Conservation (phyloP, 1,139 yeast species). For the Saccharomyces hybrid region DNA sequence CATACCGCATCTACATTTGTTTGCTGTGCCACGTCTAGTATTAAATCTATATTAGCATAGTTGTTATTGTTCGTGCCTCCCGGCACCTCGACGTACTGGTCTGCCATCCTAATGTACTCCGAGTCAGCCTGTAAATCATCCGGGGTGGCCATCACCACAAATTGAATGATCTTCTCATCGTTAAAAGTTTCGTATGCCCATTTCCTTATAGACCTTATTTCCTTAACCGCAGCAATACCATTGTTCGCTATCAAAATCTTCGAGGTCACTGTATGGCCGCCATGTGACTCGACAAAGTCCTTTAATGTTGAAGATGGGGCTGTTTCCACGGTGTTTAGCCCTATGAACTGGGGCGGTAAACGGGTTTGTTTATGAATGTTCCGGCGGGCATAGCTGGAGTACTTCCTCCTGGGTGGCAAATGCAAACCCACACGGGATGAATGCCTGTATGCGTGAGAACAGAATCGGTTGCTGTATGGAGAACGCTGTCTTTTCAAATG, state of each 20-base stretch:
- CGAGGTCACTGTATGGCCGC: constrained; percentile 92
- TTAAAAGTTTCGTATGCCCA: constrained; percentile 99
- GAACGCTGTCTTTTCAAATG: neutral
- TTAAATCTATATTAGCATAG: constrained; percentile 94
- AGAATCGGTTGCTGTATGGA: neutral
- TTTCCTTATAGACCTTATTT: constrained; percentile 91
- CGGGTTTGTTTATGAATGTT: neutral
- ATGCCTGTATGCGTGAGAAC: neutral
- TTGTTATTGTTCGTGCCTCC: constrained; percentile 98
- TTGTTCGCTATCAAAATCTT: constrained; percentile 90
- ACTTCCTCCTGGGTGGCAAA: neutral
- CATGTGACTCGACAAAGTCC: constrained; percentile 76
- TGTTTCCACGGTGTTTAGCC: constrained; percentile 41
- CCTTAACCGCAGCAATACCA: constrained; percentile 99
- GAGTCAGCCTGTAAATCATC: constrained; percentile 96
- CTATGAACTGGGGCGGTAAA: constrained; percentile 6
- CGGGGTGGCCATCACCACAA: constrained; percentile 98
- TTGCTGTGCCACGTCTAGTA: constrained; percentile 95
- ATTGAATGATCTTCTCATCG: constrained; percentile 85
- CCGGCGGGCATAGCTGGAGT: neutral
- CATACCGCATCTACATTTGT: constrained; percentile 96
- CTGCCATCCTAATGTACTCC: constrained; percentile 98
- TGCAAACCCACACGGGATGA: neutral
- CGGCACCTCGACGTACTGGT: constrained; percentile 95
- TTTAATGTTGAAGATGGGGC: constrained; percentile 68